These are phyloP conservation scores for Helianthus tuberosus DNA, from an alignment of 129 eudicot species.

Conservation along the genomic window DNA sequence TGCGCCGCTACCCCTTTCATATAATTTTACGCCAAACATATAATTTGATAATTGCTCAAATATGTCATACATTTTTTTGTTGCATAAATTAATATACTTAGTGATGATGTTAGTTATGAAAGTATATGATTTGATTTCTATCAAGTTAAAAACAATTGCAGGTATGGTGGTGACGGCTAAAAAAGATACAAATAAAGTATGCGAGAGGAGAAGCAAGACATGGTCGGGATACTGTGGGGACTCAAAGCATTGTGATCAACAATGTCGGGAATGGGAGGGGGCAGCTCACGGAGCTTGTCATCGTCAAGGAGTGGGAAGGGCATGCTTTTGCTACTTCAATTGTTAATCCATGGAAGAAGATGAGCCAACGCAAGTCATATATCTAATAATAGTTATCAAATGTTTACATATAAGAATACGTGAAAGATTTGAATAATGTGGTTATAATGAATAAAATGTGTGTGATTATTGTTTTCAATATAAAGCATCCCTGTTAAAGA, in stretches of 20 bases:
- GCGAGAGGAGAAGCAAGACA: conserved; percentile 32
- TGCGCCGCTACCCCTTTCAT: no score
- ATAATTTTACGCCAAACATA: background rate
- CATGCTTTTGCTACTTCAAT: conserved; percentile 37
- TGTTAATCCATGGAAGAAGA: conserved; percentile 4
- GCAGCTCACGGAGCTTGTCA: conserved; percentile 36
- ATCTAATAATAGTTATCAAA: background rate
- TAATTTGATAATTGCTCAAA: background rate
- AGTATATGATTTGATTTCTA: background rate
- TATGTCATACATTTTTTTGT: background rate
- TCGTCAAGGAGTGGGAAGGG: conserved; percentile 15
- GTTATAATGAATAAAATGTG: conserved; percentile 9
- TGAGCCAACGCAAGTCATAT: background rate
- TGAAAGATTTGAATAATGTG: background rate
- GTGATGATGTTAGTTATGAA: background rate
- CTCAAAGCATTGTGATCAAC: conserved; percentile 24
- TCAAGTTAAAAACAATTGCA: background rate
- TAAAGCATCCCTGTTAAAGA: no score
- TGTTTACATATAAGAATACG: background rate
- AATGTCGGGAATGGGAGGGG: conserved; percentile 28
- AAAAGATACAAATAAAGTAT: background rate
- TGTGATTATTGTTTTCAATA: no score
- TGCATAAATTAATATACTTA: background rate
- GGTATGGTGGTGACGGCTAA: background rate
- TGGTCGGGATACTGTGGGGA: conserved; percentile 26